Evolutionary conservation across 352 stramenopile genomes (phyloP).

Genomic region (Globisporangium recalcitrans): DNA sequence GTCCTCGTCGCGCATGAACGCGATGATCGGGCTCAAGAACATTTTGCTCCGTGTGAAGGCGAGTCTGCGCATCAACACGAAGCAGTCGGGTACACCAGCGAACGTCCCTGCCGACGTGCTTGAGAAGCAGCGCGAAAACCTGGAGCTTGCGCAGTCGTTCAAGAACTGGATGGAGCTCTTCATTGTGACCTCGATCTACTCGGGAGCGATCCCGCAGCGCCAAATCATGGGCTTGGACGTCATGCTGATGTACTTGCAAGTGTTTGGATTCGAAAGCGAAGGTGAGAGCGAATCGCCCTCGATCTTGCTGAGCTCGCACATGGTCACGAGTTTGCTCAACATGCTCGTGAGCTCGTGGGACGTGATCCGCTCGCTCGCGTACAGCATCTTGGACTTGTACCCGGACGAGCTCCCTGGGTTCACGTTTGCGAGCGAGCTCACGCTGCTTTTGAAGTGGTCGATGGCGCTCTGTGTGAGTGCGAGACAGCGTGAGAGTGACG

Average conservation of each 20-base stretch:
- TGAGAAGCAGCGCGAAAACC: conserved; percentile 24
- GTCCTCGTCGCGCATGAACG: conserved; percentile 58
- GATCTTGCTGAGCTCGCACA: conserved; percentile 50
- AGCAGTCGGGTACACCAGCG: background rate
- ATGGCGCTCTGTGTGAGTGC: conserved; percentile 65
- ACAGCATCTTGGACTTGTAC: conserved; percentile 66
- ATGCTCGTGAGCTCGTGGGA: conserved; percentile 81
- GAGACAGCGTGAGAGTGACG: conserved; percentile 79
- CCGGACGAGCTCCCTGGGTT: conserved; percentile 58
- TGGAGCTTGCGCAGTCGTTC: conserved; percentile 39
- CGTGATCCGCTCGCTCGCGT: conserved; percentile 61
- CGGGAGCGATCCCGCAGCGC: conserved; percentile 58
- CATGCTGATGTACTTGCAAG: conserved; percentile 59
- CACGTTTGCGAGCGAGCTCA: conserved; percentile 28
- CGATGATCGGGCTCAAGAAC: conserved; percentile 68
- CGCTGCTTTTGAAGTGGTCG: conserved; percentile 58
- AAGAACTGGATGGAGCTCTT: conserved; percentile 68
- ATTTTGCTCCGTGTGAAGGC: conserved; percentile 76
- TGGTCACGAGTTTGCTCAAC: conserved; percentile 67
- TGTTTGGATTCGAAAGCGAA: conserved; percentile 47
- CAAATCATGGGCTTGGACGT: conserved; percentile 71
- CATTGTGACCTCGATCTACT: conserved; percentile 55
- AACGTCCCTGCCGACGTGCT: background rate
- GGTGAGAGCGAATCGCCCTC: conserved; percentile 5
- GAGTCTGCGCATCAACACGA: conserved; percentile 41